Evolutionary conservation across 345 rosid genomes (phyloP), one percentile per base, ranked within the genome.

Genomic region (Citrus australasica): DNA sequence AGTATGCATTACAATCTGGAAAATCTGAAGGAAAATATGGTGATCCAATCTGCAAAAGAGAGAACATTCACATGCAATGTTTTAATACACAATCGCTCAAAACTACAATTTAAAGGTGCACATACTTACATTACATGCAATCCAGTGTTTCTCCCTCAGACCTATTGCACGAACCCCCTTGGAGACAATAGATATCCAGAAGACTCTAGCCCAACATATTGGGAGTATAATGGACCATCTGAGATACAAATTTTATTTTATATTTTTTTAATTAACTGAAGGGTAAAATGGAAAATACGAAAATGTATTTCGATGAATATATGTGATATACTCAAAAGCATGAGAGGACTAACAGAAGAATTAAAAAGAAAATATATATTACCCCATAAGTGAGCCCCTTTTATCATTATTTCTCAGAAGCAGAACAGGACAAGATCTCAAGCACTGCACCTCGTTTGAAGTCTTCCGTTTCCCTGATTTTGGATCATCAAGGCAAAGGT

Each of bases 221-320:
- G 98, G 98, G 67, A 93, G 86, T 80, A 93, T 82, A 35, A 95
- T 25, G 58, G 98, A 92, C 97, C 98, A 92, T 82, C 98, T 95
- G 88, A 83, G 81, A 85, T 76, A 78, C 53, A 78, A 79, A 73
- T 65, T 17, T 32, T 33, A 65, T n/a, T 33, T 33, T 33, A 5
- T 32, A 65, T n/a, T 14, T 53, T 53, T 32, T 65, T 38, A 4
- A 40, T 40, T 69, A 24, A 69, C 56, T 3, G 11, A 40, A 24
- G 33, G 13, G 9, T 38, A 37, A 37, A 37, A 73, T 24, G 10
- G 51, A 75, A 64, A 48, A 19, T 30, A 71, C 24, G 21, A 60
- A 17, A 74, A 38, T 61, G 38, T 61, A 38, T 74, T 74, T 19
- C 5, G 8, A 58, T 33, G 62, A n/a, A 22, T 33, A 24, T 32